A percentile compares a stretch with the other conserved stretches of the same genome.
These are phyloP conservation scores for Themeda triandra DNA, from an alignment of 176 grass and related monocot species.

Conservation along the genomic window DNA sequence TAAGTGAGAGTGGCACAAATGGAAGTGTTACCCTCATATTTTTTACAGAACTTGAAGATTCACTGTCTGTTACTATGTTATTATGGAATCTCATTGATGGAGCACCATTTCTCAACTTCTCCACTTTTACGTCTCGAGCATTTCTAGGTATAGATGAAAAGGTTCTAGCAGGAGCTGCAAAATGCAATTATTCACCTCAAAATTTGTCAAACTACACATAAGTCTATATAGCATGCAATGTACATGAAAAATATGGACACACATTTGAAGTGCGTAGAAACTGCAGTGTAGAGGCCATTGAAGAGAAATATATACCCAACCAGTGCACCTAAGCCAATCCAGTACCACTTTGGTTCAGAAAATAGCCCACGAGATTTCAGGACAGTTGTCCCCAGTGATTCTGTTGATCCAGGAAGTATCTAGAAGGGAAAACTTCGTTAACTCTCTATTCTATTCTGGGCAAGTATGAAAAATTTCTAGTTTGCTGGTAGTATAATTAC, in stretches of 20 bases:
- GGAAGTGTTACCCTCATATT: slow-evolving; percentile 50
- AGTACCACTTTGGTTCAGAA: slow-evolving; percentile 54
- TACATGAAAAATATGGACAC: background rate
- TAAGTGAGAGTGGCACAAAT: slow-evolving; percentile 53
- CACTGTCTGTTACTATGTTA: background rate
- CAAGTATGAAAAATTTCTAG: background rate
- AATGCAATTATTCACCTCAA: background rate
- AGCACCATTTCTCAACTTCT: slow-evolving; percentile 32
- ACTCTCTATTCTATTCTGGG: background rate
- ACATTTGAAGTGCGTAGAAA: slow-evolving; percentile 33
- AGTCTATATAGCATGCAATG: background rate
- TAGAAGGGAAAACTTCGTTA: slow-evolving; percentile 13
- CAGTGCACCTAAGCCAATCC: slow-evolving; percentile 50
- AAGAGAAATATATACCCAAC: slow-evolving; percentile 53
- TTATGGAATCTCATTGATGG: background rate
- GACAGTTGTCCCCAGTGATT: slow-evolving; percentile 39
- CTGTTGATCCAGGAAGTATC: slow-evolving; percentile 29
- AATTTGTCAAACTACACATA: background rate
- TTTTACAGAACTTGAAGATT: slow-evolving; percentile 17
- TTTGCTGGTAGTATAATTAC: slow-evolving; percentile 9
- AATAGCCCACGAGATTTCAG: slow-evolving; percentile 48
- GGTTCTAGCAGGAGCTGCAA: slow-evolving; percentile 45
- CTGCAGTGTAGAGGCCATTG: slow-evolving; percentile 43
- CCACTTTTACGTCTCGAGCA: slow-evolving; percentile 37
- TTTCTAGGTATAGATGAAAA: slow-evolving; percentile 33